Evolutionary conservation across 257 asterid species (phyloP).

Genomic region (Solanum ossicruentum): DNA sequence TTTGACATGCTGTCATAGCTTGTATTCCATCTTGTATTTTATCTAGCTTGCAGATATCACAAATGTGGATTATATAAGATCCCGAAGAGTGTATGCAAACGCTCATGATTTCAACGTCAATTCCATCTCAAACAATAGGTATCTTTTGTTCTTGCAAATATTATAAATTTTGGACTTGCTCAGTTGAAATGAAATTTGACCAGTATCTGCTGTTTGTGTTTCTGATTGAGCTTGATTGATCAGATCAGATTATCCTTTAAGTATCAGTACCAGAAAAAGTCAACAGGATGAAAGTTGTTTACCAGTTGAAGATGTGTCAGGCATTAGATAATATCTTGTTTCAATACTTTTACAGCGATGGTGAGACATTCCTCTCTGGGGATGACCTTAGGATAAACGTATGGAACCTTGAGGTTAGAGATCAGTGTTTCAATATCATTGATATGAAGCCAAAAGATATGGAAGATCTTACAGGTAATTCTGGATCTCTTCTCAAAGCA

Average conservation of each 20-base stretch:
- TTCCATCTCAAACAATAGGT: slow-evolving; percentile 87
- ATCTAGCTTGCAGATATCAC: background rate
- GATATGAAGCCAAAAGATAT: slow-evolving; percentile 80
- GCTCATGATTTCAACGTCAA: slow-evolving; percentile 87
- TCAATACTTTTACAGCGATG: slow-evolving; percentile 32
- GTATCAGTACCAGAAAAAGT: background rate
- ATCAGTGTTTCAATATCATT: slow-evolving; percentile 80
- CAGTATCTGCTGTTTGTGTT: background rate
- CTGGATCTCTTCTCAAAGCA: background rate
- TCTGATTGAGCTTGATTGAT: background rate
- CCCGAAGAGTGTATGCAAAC: slow-evolving; percentile 78
- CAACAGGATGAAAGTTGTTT: background rate
- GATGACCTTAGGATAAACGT: slow-evolving; percentile 77
- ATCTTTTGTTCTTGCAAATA: background rate
- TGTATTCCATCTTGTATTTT: background rate
- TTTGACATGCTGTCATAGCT: background rate
- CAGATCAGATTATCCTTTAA: background rate
- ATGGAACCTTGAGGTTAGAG: slow-evolving; percentile 80
- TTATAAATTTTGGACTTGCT: background rate
- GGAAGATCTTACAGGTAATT: slow-evolving; percentile 82
- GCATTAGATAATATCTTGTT: background rate
- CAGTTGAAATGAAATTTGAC: background rate
- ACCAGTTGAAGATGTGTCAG: background rate
- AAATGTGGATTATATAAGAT: slow-evolving; percentile 28
- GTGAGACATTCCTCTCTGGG: slow-evolving; percentile 85